Evolutionary conservation across 2,329 filamentous ascomycete species (phyloP).

Genomic region (Ilyonectria sp.): DNA sequence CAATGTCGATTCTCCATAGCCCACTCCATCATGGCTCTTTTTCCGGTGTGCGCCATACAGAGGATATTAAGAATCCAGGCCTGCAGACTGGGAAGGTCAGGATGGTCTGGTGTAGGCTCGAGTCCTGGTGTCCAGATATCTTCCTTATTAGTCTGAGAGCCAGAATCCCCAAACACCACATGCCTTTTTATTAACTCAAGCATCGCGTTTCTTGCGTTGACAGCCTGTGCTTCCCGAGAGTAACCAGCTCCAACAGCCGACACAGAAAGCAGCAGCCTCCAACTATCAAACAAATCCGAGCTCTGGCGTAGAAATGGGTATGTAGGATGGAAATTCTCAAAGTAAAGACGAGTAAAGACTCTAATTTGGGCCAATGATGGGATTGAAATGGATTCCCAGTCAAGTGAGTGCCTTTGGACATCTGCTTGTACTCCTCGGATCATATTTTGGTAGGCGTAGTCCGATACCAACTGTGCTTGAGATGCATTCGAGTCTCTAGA

Average conservation of each 20-base stretch:
- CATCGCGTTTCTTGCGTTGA: not conserved
- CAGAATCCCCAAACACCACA: not conserved
- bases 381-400: not conserved
- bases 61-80: conserved; percentile 1
- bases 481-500: not conserved
- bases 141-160: not conserved
- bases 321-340: conserved; percentile 32
- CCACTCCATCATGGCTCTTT: not conserved
- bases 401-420: not conserved
- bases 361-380: conserved; percentile 29
- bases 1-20: not conserved
- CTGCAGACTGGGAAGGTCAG: not conserved
- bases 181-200: not conserved
- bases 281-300: not conserved
- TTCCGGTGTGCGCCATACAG: conserved; percentile 8
- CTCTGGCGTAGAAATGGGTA: conserved; percentile 35
- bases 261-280: conserved; percentile 3
- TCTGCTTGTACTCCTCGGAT: not conserved
- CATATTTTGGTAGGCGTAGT: conserved; percentile 5
- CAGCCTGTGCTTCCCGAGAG: not conserved
- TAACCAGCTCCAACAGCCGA: conserved; percentile 6
- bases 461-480: not conserved
- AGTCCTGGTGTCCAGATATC: not conserved
- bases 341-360: conserved; percentile 33
- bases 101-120: not conserved